Conservation (phyloP, 2,329 filamentous ascomycete species). For the Thelonectria olida region DNA sequence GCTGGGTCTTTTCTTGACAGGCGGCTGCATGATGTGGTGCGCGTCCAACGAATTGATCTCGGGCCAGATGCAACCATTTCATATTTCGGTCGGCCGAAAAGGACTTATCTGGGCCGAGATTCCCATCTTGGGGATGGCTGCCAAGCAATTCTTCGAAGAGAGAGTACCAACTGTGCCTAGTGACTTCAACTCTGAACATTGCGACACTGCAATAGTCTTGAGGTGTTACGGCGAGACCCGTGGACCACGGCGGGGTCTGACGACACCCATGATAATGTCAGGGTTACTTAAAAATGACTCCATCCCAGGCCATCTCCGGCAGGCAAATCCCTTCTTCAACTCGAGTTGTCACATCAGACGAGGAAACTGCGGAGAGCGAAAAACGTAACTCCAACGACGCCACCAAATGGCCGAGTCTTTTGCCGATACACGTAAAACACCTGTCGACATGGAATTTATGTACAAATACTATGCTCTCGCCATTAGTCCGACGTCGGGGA, state of each 20-base stretch:
- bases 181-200: constrained; percentile 19
- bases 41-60: constrained; percentile 21
- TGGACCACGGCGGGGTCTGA: constrained; percentile 26
- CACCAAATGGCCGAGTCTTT: constrained; percentile 1
- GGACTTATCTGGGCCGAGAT: constrained; percentile 31
- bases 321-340: constrained; percentile 18
- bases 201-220: background rate
- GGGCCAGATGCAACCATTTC: constrained; percentile 26
- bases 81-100: constrained; percentile 37
- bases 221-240: background rate
- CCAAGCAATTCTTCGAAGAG: constrained; percentile 21
- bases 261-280: constrained; percentile 21
- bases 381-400: background rate
- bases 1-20: constrained; percentile 16
- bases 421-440: constrained; percentile 1
- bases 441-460: background rate
- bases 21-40: constrained; percentile 22
- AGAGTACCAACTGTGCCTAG: background rate
- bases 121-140: constrained; percentile 24
- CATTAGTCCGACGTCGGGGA: constrained; percentile 1
- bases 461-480: background rate
- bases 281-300: constrained; percentile 21
- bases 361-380: constrained; percentile 12
- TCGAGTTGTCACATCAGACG: constrained; percentile 23
- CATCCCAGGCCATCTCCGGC: constrained; percentile 16